These are phyloP conservation scores for Fraxinus floribunda DNA, from an alignment of 305 asterid genomes.

Conservation along the genomic window DNA sequence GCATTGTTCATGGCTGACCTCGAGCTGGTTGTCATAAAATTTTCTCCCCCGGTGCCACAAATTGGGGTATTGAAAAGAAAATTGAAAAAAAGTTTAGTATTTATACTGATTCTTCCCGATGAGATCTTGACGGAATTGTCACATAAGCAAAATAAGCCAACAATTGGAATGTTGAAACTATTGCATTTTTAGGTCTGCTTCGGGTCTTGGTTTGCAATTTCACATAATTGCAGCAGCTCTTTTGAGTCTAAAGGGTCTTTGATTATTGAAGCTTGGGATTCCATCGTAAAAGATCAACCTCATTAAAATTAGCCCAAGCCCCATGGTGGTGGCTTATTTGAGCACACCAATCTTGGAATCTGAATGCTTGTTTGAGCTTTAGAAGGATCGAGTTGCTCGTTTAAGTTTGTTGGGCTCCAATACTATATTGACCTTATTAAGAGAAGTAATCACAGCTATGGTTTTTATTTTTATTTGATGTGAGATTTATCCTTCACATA, in stretches of 20 bases:
- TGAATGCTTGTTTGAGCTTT: neutral
- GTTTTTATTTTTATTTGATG: neutral
- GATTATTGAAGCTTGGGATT: neutral
- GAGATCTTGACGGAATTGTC: neutral
- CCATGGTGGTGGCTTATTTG: neutral
- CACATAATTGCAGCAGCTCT: neutral
- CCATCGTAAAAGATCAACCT: neutral
- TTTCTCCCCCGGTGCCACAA: neutral
- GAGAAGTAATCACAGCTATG: neutral
- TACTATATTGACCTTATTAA: neutral
- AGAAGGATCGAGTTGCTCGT: neutral
- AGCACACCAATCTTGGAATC: neutral
- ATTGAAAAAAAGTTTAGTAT: neutral
- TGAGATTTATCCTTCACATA: neutral
- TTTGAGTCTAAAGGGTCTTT: neutral
- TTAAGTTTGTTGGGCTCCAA: neutral
- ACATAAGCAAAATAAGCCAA: neutral
- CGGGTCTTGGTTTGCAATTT: neutral
- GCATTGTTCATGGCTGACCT: constrained; percentile 6
- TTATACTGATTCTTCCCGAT: neutral
- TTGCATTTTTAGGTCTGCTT: neutral
- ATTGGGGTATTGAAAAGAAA: neutral
- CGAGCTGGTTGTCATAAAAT: neutral
- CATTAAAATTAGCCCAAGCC: neutral
- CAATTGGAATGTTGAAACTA: neutral